These are phyloP conservation scores for Lepidium campestre DNA, from an alignment of 441 rosid genomes.

Conservation along the genomic window DNA sequence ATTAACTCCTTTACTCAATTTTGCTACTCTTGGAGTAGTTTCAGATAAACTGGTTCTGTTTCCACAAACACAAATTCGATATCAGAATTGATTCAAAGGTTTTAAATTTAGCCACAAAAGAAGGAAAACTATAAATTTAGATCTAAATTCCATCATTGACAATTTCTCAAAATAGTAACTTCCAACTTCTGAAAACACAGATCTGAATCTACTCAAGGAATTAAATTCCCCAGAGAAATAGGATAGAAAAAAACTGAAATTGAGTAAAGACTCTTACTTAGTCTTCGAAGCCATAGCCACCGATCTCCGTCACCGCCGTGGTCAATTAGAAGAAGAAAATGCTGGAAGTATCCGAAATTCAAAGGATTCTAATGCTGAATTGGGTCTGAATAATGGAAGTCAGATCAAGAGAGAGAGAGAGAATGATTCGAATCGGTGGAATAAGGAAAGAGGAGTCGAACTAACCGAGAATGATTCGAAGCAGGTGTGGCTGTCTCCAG, in stretches of 20 bases:
- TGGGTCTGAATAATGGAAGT: not conserved
- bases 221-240: not conserved
- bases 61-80: not conserved
- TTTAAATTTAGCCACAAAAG: not conserved
- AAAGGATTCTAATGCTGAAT: not conserved
- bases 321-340: slow-evolving; percentile 3
- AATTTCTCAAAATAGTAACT: slow-evolving; percentile 21
- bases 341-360: not conserved
- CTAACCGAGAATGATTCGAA: slow-evolving; percentile 25
- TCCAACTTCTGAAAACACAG: slow-evolving; percentile 16
- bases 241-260: not conserved
- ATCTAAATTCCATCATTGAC: slow-evolving; percentile 10
- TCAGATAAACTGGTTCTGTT: slow-evolving; percentile 67
- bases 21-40: slow-evolving; percentile 58
- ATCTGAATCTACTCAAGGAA: slow-evolving; percentile 24
- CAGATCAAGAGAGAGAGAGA: slow-evolving; percentile 23
- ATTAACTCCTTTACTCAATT: slow-evolving; percentile 37
- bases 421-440: slow-evolving; percentile 31
- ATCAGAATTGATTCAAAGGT: slow-evolving; percentile 2
- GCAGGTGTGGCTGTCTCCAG: slow-evolving; percentile 32
- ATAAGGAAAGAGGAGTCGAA: slow-evolving; percentile 8
- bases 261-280: slow-evolving; percentile 43
- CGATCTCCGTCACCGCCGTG: not conserved
- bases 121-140: not conserved
- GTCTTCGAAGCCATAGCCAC: slow-evolving; percentile 62